Conservation (phyloP, 2,329 filamentous ascomycete genomes). For the Sarocladiaceae sp. region DNA sequence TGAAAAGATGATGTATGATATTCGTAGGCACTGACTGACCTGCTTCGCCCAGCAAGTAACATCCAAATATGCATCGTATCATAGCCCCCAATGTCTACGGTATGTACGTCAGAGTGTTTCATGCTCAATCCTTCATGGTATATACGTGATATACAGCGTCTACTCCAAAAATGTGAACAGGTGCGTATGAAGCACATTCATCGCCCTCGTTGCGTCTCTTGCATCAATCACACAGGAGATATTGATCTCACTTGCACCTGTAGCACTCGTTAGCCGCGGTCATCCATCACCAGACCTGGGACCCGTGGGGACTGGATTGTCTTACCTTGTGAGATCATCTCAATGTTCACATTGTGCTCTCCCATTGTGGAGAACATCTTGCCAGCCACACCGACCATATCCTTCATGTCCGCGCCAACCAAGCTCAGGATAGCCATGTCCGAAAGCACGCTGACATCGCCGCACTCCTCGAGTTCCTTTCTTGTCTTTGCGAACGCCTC, state of each 20-base stretch:
- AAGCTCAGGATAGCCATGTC: constrained; percentile 95
- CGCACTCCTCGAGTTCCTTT: constrained; percentile 69
- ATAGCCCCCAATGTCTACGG: no score
- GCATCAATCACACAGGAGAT: constrained; percentile 97
- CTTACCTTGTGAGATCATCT: constrained; percentile 98
- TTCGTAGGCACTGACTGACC: no score
- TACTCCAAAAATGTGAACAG: constrained; percentile 91
- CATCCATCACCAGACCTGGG: neutral
- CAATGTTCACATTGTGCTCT: constrained; percentile 90
- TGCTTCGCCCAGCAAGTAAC: no score
- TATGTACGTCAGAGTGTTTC: no score
- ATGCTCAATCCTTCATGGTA: no score
- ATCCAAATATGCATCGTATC: no score
- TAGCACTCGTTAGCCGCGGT: constrained; percentile 9
- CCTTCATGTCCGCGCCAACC: constrained; percentile 94
- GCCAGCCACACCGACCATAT: constrained; percentile 90
- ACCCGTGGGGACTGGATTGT: neutral
- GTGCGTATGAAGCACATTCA: constrained; percentile 95
- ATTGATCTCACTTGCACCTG: constrained; percentile 96
- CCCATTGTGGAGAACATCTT: constrained; percentile 93
- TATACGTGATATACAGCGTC: neutral
- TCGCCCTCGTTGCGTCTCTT: constrained; percentile 80
- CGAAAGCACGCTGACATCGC: constrained; percentile 82
- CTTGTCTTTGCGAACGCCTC: constrained; percentile 62
- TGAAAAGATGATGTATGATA: no score